Percentiles rank a stretch among this genome's conserved stretches.
Conservation (phyloP, 148 eudicot genomes). For the Diospyros lotus region DNA sequence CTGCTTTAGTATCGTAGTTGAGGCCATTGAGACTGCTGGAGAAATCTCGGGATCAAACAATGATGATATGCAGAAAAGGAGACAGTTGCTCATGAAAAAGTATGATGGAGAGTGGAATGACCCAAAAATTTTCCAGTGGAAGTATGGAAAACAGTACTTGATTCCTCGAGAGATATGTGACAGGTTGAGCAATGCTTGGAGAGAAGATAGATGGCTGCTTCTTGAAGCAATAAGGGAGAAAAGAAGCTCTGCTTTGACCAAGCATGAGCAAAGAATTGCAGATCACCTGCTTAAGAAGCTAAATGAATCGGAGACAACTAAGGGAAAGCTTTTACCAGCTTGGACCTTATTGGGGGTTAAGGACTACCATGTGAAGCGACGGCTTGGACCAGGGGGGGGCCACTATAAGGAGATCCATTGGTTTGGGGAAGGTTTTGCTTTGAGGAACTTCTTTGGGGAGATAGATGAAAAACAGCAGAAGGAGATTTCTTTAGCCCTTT, state of each 20-base stretch:
- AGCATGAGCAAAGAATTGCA: slow-evolving; percentile 43
- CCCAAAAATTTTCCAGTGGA: slow-evolving; percentile 54
- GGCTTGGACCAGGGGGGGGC: slow-evolving; percentile 42
- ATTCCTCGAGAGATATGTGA: slow-evolving; percentile 44
- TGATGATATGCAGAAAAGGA: slow-evolving; percentile 64
- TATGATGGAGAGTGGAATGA: slow-evolving; percentile 58
- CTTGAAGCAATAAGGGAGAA: slow-evolving; percentile 42
- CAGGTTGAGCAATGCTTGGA: slow-evolving; percentile 24
- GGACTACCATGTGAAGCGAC: slow-evolving; percentile 53
- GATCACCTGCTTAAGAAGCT: slow-evolving; percentile 36
- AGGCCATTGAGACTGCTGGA: slow-evolving; percentile 57
- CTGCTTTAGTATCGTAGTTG: slow-evolving; percentile 47
- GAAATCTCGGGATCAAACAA: slow-evolving; percentile 50
- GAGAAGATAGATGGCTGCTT: slow-evolving; percentile 56
- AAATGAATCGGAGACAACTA: slow-evolving; percentile 19
- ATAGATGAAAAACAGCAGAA: slow-evolving; percentile 22
- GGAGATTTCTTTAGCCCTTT: slow-evolving; percentile 32
- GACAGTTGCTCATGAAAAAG: slow-evolving; percentile 40
- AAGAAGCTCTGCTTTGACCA: slow-evolving; percentile 17
- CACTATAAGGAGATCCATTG: slow-evolving; percentile 65
- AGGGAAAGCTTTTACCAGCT: slow-evolving; percentile 25
- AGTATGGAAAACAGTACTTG: slow-evolving; percentile 53
- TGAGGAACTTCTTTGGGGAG: slow-evolving; percentile 46
- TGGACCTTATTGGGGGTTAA: slow-evolving; percentile 34
- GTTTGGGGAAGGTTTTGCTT: slow-evolving; percentile 55